Conservation (phyloP, 73 alveolate genomes). For the Uronychia binucleata region DNA sequence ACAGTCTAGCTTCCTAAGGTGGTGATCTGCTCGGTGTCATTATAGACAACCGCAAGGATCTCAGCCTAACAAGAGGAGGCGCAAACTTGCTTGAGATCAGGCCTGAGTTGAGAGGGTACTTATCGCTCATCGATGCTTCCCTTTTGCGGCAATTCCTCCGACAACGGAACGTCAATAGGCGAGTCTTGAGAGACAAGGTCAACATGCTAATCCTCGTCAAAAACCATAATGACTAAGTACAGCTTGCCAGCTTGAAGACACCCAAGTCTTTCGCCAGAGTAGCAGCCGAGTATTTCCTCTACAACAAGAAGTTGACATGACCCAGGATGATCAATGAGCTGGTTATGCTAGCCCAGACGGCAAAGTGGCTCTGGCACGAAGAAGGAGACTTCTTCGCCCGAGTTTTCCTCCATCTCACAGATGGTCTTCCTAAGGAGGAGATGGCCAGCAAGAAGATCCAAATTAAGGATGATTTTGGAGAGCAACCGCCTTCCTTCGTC, state of each 20-base stretch:
- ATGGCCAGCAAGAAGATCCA: not conserved
- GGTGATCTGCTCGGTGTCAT: too few species aligned
- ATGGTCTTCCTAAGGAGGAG: not conserved
- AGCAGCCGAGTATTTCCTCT: not conserved
- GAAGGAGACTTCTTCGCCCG: not conserved
- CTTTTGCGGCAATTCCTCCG: not conserved
- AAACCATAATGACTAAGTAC: not conserved
- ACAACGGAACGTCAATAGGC: not conserved
- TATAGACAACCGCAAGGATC: too few species aligned
- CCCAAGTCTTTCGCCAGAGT: not conserved
- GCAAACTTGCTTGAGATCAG: not conserved
- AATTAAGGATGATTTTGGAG: not conserved
- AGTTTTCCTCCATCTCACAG: not conserved
- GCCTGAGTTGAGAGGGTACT: not conserved
- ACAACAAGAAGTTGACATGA: not conserved
- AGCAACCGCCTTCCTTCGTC: not conserved
- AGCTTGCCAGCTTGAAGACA: not conserved
- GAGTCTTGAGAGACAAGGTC: not conserved
- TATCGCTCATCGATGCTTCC: not conserved
- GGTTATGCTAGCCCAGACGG: not conserved
- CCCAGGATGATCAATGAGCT: not conserved
- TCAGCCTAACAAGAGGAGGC: too few species aligned
- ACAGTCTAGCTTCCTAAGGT: too few species aligned
- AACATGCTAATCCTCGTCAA: not conserved
- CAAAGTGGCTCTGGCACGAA: not conserved